Conservation (phyloP, 2,329 filamentous ascomycete genomes). For the Whalleya microplaca region DNA sequence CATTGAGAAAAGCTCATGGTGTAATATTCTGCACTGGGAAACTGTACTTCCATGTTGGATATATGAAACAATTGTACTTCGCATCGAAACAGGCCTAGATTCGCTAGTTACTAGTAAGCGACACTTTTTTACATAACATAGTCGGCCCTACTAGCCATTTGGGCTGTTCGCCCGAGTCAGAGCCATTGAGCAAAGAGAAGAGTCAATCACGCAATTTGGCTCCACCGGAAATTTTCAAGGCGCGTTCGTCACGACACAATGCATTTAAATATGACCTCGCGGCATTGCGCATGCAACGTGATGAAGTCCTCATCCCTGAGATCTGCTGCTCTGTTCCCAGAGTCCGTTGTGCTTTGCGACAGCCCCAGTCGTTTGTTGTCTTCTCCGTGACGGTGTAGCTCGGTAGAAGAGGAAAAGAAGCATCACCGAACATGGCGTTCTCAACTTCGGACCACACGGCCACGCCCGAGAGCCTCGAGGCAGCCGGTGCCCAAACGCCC, state of each 20-base stretch:
- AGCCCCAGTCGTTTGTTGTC: not conserved
- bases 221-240: constrained; percentile 21
- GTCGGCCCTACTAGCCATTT: not conserved
- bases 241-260: constrained; percentile 1
- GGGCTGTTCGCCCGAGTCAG: too few species aligned
- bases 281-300: not conserved
- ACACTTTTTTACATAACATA: not conserved
- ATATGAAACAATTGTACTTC: not conserved
- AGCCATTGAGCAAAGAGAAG: not conserved
- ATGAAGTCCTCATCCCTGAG: too few species aligned
- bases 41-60: too few species aligned
- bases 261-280: constrained; percentile 11
- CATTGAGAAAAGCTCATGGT: too few species aligned
- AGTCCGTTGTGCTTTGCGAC: too few species aligned
- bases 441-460: constrained; percentile 8
- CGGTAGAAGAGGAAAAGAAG: not conserved
- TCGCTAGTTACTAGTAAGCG: not conserved
- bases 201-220: constrained; percentile 20
- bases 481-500: constrained; percentile 5
- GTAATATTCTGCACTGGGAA: too few species aligned
- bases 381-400: not conserved
- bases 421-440: constrained; percentile 15
- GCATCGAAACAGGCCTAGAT: not conserved
- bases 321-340: too few species aligned
- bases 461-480: constrained; percentile 9